Percentiles rank a stretch among this genome's conserved stretches.
phyloP scores from a whole-genome alignment of 2,329 filamentous ascomycete species.

The Xylaria polymorpha region DNA sequence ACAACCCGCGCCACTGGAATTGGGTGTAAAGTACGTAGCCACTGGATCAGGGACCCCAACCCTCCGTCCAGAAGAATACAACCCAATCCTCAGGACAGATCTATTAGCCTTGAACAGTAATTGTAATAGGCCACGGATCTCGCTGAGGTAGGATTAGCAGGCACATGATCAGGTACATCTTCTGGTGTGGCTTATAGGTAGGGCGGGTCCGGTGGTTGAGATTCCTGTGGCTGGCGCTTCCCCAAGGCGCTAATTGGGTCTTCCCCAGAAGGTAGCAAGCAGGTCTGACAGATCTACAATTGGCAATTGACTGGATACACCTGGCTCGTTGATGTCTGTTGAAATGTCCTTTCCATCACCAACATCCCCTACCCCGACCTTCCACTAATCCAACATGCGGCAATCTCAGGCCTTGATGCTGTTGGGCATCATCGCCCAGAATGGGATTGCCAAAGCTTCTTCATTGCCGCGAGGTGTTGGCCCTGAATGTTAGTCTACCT shows the following conservation, averaged over 20 bases:
- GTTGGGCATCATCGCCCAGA: constrained; percentile 61
- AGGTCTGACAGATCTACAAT: constrained; percentile 17
- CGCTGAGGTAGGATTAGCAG: no score
- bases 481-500: constrained; percentile 80
- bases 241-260: not conserved
- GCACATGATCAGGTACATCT: no score
- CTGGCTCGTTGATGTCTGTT: constrained; percentile 15
- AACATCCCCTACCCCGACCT: constrained; percentile 25
- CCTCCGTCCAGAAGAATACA: no score
- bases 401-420: constrained; percentile 63
- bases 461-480: constrained; percentile 84
- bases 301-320: not conserved
- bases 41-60: no score
- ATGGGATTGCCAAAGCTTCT: constrained; percentile 69
- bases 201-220: no score
- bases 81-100: no score
- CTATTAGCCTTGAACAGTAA: no score
- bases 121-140: no score
- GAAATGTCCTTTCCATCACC: constrained; percentile 33
- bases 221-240: constrained; percentile 34
- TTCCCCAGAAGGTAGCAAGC: constrained; percentile 21
- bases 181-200: constrained; percentile 3
- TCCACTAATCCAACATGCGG: constrained; percentile 56
- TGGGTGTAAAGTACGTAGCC: no score
- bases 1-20: no score